phyloP scores from a whole-genome alignment of 2,329 filamentous ascomycete species.

The Teratosphaeria nubilosa region DNA sequence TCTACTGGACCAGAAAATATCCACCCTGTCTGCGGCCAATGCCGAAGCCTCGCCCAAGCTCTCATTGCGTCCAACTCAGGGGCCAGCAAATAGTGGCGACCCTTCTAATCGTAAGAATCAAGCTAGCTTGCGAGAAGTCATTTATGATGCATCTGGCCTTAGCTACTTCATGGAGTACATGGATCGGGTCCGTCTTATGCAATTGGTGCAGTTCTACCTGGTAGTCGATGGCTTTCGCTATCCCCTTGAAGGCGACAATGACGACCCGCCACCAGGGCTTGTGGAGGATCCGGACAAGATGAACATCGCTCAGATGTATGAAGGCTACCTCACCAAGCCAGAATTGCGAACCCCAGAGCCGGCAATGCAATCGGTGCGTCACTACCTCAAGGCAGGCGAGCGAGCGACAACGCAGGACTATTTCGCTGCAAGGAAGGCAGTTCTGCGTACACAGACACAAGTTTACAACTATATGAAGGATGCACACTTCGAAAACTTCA shows the following conservation, averaged over 20 bases:
- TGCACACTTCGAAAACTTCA: constrained; percentile 73
- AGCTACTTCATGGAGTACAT: constrained; percentile 99
- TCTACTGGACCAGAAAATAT: constrained; percentile 80
- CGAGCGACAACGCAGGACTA: constrained; percentile 73
- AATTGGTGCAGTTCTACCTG: constrained; percentile 93
- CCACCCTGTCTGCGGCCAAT: constrained; percentile 52
- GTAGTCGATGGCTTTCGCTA: constrained; percentile 95
- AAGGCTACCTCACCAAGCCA: constrained; percentile 72
- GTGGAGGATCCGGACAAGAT: constrained; percentile 69
- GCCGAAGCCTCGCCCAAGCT: constrained; percentile 38
- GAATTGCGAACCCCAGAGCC: constrained; percentile 68
- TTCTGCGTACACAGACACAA: constrained; percentile 71
- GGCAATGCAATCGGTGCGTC: constrained; percentile 58
- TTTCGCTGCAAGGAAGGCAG: constrained; percentile 66
- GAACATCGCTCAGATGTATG: constrained; percentile 84
- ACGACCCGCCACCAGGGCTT: constrained; percentile 44
- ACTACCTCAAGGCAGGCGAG: constrained; percentile 69
- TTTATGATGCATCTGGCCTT: constrained; percentile 78
- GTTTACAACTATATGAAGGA: constrained; percentile 78
- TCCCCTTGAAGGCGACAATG: constrained; percentile 76
- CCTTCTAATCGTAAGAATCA: constrained; percentile 58
- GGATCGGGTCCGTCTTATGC: constrained; percentile 81
- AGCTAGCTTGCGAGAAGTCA: constrained; percentile 69
- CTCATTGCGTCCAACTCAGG: constrained; percentile 27
- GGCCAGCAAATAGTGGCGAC: constrained; percentile 15